These are phyloP conservation scores for Salix arbutifolia DNA, from an alignment of 345 rosid genomes.

Conservation along the genomic window DNA sequence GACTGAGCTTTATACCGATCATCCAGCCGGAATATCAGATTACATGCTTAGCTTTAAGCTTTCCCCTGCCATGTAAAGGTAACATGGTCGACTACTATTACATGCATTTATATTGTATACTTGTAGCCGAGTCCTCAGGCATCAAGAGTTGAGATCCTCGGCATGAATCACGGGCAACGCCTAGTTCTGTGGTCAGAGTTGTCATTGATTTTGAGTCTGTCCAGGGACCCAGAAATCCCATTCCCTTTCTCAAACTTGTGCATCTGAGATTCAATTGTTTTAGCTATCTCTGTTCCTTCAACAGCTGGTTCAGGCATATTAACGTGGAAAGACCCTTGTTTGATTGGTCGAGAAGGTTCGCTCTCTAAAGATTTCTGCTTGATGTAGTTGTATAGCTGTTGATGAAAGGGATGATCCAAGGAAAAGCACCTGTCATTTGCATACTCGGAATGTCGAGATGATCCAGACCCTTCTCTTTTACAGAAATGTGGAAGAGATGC, in stretches of 20 bases:
- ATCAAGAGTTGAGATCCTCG: slow-evolving; percentile 1
- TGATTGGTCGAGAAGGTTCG: slow-evolving; percentile 44
- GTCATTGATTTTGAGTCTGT: slow-evolving; percentile 31
- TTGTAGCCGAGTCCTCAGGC: not conserved
- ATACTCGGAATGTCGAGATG: slow-evolving; percentile 50
- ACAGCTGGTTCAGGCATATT: slow-evolving; percentile 61
- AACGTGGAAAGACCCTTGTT: slow-evolving; percentile 92
- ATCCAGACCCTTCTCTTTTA: slow-evolving; percentile 76
- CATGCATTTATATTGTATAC: slow-evolving; percentile 9
- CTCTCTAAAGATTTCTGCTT: slow-evolving; percentile 49
- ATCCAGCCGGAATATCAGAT: slow-evolving; percentile 10
- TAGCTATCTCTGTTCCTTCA: slow-evolving; percentile 57
- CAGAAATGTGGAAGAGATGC: slow-evolving; percentile 89
- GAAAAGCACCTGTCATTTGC: slow-evolving; percentile 58
- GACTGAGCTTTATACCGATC: slow-evolving; percentile 9
- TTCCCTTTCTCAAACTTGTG: slow-evolving; percentile 55
- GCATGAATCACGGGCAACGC: not conserved
- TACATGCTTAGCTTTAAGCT: slow-evolving; percentile 1
- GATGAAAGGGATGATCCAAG: slow-evolving; percentile 80
- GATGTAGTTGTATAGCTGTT: slow-evolving; percentile 77
- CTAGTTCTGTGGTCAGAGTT: slow-evolving; percentile 11
- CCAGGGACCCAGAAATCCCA: slow-evolving; percentile 30
- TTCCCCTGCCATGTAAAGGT: slow-evolving; percentile 1
- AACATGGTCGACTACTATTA: not conserved
- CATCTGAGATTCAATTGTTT: slow-evolving; percentile 68